Percentiles rank a stretch among this genome's conserved stretches.
Evolutionary conservation across 1,284 basidiomycete genomes (phyloP).

Genomic region (Jaminaea rosea): DNA sequence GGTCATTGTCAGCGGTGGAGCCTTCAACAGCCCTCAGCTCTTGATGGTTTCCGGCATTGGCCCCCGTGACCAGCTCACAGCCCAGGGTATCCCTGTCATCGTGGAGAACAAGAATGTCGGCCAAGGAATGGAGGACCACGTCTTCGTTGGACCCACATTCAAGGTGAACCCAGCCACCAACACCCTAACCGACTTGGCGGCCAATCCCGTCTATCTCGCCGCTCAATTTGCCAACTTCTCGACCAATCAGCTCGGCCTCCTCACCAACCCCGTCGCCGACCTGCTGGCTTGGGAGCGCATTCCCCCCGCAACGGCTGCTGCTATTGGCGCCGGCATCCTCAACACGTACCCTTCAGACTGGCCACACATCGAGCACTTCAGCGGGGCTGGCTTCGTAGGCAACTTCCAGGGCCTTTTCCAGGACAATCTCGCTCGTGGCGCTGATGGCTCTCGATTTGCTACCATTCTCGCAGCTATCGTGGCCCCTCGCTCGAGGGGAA

Average conservation of each 20-base stretch:
- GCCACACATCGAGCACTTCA: conserved; percentile 30
- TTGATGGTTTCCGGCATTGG: conserved; percentile 39
- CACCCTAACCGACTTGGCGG: conserved; percentile 18
- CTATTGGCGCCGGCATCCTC: conserved; percentile 15
- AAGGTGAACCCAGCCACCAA: conserved; percentile 16
- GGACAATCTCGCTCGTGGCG: conserved; percentile 15
- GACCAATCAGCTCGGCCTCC: conserved; percentile 13
- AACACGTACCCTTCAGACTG: conserved; percentile 19
- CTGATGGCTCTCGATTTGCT: conserved; percentile 12
- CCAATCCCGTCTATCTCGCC: conserved; percentile 21
- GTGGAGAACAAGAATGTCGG: conserved; percentile 24
- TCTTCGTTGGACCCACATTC: conserved; percentile 29
- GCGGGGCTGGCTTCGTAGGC: conserved; percentile 24
- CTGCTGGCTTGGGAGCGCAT: conserved; percentile 27
- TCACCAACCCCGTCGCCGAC: conserved; percentile 33
- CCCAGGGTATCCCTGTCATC: conserved; percentile 14
- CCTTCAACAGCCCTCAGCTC: conserved; percentile 41
- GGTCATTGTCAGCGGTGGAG: conserved; percentile 38
- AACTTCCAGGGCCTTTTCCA: conserved; percentile 21
- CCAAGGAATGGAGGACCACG: conserved; percentile 34
- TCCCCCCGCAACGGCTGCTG: conserved; percentile 14
- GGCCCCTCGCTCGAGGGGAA: conserved; percentile 42
- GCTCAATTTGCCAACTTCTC: conserved; percentile 17
- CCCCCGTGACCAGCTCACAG: conserved; percentile 14
- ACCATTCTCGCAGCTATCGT: conserved; percentile 25